These are phyloP conservation scores for Collybia sordida DNA, from an alignment of 768 basidiomycete genomes.

Conservation along the genomic window DNA sequence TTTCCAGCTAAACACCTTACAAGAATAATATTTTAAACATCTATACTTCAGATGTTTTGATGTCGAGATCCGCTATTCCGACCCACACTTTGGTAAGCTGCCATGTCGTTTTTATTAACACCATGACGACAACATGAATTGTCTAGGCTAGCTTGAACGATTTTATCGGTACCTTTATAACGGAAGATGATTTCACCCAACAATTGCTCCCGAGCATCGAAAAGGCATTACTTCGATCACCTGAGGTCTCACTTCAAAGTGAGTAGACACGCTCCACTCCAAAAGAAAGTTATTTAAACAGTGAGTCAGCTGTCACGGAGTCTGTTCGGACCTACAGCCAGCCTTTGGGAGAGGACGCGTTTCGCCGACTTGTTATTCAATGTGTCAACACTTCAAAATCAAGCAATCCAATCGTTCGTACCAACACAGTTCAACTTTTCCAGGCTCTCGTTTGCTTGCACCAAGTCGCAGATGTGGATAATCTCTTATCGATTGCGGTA, in stretches of 20 bases:
- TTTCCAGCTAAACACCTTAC: not conserved
- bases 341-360: conserved; percentile 43
- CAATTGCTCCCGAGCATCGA: conserved; percentile 72
- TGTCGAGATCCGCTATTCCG: conserved; percentile 64
- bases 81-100: conserved; percentile 55
- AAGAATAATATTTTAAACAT: conserved; percentile 59
- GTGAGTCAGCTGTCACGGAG: conserved; percentile 47
- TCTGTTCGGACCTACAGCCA: conserved; percentile 58
- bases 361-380: conserved; percentile 58
- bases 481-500: conserved; percentile 45
- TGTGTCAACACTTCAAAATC: conserved; percentile 74
- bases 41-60: conserved; percentile 62
- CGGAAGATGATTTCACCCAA: conserved; percentile 47
- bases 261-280: conserved; percentile 17
- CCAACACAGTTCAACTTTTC: conserved; percentile 59
- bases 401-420: conserved; percentile 59
- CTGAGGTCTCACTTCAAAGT: conserved; percentile 75
- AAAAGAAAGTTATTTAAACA: not conserved
- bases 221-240: conserved; percentile 78
- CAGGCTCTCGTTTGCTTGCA: conserved; percentile 34
- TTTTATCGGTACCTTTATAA: conserved; percentile 57
- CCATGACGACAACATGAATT: not conserved
- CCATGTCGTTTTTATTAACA: not conserved
- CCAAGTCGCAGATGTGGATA: conserved; percentile 24
- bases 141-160: conserved; percentile 50